Percentiles rank a stretch among this genome's conserved stretches.
phyloP scores from a whole-genome alignment of 2,329 filamentous ascomycete species.

The Aspergillus bombycis region DNA sequence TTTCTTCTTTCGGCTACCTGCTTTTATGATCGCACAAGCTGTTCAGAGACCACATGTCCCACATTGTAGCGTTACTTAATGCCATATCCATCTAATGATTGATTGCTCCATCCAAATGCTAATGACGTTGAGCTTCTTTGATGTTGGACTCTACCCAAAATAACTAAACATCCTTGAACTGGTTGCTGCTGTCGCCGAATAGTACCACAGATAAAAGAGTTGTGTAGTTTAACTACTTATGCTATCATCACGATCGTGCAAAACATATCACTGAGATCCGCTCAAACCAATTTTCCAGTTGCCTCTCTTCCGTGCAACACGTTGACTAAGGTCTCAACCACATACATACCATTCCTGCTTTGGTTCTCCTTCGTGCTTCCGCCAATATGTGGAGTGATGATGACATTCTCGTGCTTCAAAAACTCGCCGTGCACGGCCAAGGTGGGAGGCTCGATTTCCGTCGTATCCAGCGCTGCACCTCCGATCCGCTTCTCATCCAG shows the following conservation, averaged over 20 bases:
- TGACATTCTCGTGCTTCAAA: no score
- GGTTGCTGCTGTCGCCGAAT: not conserved
- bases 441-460: no score
- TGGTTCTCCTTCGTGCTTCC: constrained; percentile 18
- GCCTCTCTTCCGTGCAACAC: not conserved
- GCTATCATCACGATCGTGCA: not conserved
- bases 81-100: not conserved
- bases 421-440: no score
- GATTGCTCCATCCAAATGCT: not conserved
- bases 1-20: not conserved
- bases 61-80: not conserved
- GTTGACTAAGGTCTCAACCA: not conserved
- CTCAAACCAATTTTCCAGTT: not conserved
- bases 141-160: no score
- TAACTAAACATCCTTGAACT: not conserved
- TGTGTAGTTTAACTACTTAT: not conserved
- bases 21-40: not conserved
- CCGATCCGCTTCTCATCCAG: no score
- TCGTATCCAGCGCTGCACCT: no score
- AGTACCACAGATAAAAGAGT: not conserved
- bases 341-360: not conserved
- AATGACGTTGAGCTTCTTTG: not conserved
- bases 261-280: not conserved
- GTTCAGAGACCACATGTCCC: not conserved
- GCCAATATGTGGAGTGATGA: constrained; percentile 53